Evolutionary conservation across 805 yeast genomes (phyloP).

Genomic region (Ogataea polymorpha): DNA sequence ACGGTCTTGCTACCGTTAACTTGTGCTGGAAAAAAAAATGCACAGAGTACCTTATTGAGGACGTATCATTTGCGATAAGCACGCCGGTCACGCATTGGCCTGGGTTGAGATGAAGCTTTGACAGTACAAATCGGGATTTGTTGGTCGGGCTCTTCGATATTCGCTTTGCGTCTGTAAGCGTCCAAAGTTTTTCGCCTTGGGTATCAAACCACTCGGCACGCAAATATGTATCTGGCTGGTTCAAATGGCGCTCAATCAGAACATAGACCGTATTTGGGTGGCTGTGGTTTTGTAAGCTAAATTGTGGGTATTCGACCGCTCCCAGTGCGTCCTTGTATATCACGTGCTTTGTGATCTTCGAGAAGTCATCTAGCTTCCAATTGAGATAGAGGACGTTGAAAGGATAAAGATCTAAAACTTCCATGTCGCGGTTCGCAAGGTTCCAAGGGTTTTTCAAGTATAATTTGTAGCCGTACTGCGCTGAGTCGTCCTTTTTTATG

Average conservation of each 20-base stretch:
- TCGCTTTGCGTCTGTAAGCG: slow-evolving; percentile 4
- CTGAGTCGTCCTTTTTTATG: slow-evolving; percentile 24
- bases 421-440: slow-evolving; percentile 21
- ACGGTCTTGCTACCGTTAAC: slow-evolving; percentile 10
- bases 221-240: slow-evolving; percentile 14
- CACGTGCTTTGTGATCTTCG: slow-evolving; percentile 15
- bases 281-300: slow-evolving; percentile 35
- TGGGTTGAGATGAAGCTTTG: slow-evolving; percentile 20
- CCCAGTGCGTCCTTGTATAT: slow-evolving; percentile 32
- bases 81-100: slow-evolving; percentile 21
- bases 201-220: slow-evolving; percentile 28
- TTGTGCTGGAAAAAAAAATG: slow-evolving; percentile 8
- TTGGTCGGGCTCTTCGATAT: slow-evolving; percentile 21
- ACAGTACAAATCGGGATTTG: slow-evolving; percentile 33
- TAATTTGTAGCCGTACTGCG: slow-evolving; percentile 21
- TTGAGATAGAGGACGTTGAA: slow-evolving; percentile 60
- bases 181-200: slow-evolving; percentile 31
- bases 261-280: slow-evolving; percentile 40
- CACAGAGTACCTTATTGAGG: slow-evolving; percentile 9
- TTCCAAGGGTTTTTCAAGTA: slow-evolving; percentile 48
- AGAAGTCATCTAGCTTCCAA: slow-evolving; percentile 43
- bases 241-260: slow-evolving; percentile 48
- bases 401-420: slow-evolving; percentile 32
- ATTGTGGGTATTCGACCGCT: slow-evolving; percentile 32
- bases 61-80: slow-evolving; percentile 11